Conservation (phyloP, 805 yeast genomes). For the Ogataea wickerhamii region DNA sequence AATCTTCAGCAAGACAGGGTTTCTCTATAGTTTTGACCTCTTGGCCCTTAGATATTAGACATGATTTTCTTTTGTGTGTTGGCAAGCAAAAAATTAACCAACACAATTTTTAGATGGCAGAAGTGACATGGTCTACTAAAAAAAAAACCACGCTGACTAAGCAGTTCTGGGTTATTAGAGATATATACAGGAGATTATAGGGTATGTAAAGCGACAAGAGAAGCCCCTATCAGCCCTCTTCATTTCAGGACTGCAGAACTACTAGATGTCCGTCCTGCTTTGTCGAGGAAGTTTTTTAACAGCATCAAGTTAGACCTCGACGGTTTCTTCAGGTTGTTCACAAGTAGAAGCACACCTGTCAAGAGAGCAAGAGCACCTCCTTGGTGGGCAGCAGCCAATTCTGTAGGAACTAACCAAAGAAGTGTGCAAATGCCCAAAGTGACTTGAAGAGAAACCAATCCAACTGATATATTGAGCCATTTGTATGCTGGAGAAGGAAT, state of each 20-base stretch:
- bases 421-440: constrained; percentile 83
- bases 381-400: constrained; percentile 93
- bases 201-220: too few species aligned
- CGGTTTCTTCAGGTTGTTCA: constrained; percentile 57
- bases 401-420: constrained; percentile 84
- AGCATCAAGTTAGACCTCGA: constrained; percentile 31
- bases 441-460: constrained; percentile 79
- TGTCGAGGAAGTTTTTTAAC: constrained; percentile 26
- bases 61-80: too few species aligned
- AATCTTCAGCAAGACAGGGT: too few species aligned
- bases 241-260: constrained; percentile 3
- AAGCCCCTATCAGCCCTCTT: too few species aligned
- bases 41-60: too few species aligned
- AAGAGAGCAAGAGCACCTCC: constrained; percentile 91
- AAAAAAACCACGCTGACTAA: too few species aligned
- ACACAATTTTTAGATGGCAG: too few species aligned
- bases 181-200: too few species aligned
- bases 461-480: constrained; percentile 68
- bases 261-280: constrained; percentile 10
- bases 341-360: constrained; percentile 68
- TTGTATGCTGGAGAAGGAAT: constrained; percentile 57
- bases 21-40: too few species aligned
- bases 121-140: too few species aligned
- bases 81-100: too few species aligned
- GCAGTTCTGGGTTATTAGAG: too few species aligned